phyloP scores from a whole-genome alignment of 1,284 basidiomycete genomes.

The Exobasidium rhododendri region DNA sequence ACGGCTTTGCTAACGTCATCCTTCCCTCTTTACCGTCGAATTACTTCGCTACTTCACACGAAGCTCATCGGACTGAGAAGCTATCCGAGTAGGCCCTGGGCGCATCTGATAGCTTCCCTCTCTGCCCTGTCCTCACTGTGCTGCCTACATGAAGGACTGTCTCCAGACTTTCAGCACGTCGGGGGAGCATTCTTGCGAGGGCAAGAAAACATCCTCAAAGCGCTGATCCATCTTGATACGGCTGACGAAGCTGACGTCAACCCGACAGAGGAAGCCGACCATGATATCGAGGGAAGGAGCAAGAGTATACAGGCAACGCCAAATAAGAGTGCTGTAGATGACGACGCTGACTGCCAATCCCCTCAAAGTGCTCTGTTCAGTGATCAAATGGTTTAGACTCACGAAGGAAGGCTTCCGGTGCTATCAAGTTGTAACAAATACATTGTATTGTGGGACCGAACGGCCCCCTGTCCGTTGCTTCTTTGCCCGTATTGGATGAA shows the following conservation, averaged over 20 bases:
- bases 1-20: neutral
- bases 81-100: neutral
- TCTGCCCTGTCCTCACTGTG: neutral
- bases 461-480: no score
- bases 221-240: neutral
- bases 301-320: no score
- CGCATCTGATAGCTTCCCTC: neutral
- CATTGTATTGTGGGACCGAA: no score
- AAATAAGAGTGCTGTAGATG: no score
- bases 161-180: neutral
- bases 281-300: no score
- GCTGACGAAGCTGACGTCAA: no score
- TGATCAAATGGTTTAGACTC: no score
- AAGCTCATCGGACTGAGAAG: neutral
- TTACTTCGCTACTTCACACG: neutral
- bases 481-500: no score
- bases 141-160: neutral
- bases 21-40: neutral
- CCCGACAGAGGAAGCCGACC: no score
- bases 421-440: no score
- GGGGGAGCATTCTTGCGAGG: neutral
- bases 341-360: no score
- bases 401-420: no score
- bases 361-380: neutral
- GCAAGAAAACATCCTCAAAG: neutral